Base-by-base conservation (phyloP, 257 asterid genomes). In the Linaria vulgaris region DNA sequence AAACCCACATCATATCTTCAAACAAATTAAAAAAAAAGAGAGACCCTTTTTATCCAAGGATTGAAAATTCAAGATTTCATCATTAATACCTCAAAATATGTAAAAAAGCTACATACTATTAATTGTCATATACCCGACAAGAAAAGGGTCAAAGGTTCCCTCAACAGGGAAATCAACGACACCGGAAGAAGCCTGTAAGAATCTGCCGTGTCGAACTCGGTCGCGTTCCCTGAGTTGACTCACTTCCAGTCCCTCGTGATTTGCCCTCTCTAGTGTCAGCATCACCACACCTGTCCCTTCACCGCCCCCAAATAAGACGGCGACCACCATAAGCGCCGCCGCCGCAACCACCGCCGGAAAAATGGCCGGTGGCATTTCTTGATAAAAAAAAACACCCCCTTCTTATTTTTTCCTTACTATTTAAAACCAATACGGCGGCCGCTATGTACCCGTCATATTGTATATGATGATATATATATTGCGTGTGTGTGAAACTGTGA, bases 91-190 rank as follows among this genome's bases (percentile, higher is more conserved):
- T 6, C 37, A 30, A 3, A 34, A 34, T 11, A 34, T 34, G 9
- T 7, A 27, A 27, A 27, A 27, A 27, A 27, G 10, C 41, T n/a
- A 34, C 41, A 34, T 3, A 4, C 10, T 34, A 34, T 3, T 34
- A 3, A 34, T 34, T 4, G 11, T 4, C 9, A 34, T 7, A 45
- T 89, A 94, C 97, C 99, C 99, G 61, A 90, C 96, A 69, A 80
- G 81, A 75, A 74, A 85, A 63, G 99, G 99, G 77, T 94, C 95
- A 23, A 73, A 94, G 67, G 96, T 85, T 64, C 99, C 99, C 63
- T 82, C 69, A 58, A 90, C 92, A 22, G 88, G 80, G 68, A 94
- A 83, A 85, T 94, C 95, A 69, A 87, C 84, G 60, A 94, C 87
- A 43, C 90, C 90, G 27, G 78, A 56, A 63, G 59, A 17, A 88